phyloP scores from a whole-genome alignment of 495 filamentous ascomycete genomes.

The Aspergillus carlsbadensis region DNA sequence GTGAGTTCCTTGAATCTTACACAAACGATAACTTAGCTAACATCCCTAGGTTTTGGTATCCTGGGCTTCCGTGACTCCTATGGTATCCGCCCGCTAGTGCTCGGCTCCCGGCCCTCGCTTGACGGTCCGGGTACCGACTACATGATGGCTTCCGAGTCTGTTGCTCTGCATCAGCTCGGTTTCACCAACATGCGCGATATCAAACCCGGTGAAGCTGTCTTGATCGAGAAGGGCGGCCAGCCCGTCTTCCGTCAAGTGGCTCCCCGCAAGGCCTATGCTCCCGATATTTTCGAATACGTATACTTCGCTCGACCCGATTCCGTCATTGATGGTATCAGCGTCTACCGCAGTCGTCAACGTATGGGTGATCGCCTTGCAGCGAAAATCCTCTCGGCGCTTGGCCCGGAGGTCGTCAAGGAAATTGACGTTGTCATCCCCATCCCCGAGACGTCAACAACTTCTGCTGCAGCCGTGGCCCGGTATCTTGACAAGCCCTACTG shows the following conservation, averaged over 20 bases:
- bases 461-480: slow-evolving; percentile 76
- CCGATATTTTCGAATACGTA: slow-evolving; percentile 92
- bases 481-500: slow-evolving; percentile 76
- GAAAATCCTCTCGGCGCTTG: slow-evolving; percentile 71
- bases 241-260: slow-evolving; percentile 77
- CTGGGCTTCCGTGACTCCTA: slow-evolving; percentile 86
- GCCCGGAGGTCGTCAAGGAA: slow-evolving; percentile 70
- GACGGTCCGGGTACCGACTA: slow-evolving; percentile 75
- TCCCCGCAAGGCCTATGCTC: slow-evolving; percentile 69
- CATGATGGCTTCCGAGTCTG: slow-evolving; percentile 97
- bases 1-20: slow-evolving; percentile 33
- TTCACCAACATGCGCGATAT: slow-evolving; percentile 83
- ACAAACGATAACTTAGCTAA: slow-evolving; percentile 15
- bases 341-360: slow-evolving; percentile 82
- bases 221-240: slow-evolving; percentile 79
- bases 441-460: slow-evolving; percentile 82
- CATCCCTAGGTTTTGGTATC: slow-evolving; percentile 67
- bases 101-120: slow-evolving; percentile 73
- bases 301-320: slow-evolving; percentile 79
- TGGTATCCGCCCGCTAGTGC: slow-evolving; percentile 85
- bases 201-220: slow-evolving; percentile 87
- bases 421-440: slow-evolving; percentile 93
- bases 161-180: slow-evolving; percentile 84
- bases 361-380: slow-evolving; percentile 90
- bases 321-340: slow-evolving; percentile 89